Evolutionary conservation across 371 early-diverging fungal genomes (phyloP), one percentile per base, ranked within the genome.

Genomic region (Caulochytrium protostelioides): DNA sequence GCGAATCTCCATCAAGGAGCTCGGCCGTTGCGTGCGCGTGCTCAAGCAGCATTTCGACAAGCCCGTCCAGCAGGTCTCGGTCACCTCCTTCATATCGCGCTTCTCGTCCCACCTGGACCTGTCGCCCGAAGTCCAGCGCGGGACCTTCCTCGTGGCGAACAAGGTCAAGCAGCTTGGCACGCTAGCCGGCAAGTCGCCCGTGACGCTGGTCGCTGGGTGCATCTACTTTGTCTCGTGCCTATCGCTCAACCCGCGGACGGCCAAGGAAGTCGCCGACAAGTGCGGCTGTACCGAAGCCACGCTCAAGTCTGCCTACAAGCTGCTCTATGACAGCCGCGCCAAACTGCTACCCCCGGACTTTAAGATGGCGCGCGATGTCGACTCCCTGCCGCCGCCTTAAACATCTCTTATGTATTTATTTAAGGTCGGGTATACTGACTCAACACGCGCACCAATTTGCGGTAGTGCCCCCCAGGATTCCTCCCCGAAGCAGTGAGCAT

Each of bases 241-340:
- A 3, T 72, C 67, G 33, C 57, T 69, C 14, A 38, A 42, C 3
- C 66, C 65, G 5, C 73, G 75, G 35, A 52, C 70, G 0, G 74
- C 83, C 0, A 66, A 68, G 27, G 76, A 79, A 24, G 82, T 92
- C 37, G 79, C 83, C 18, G 42, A 61, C 21, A 74, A 81, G 2
- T 74, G 80, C 25, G 85, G 87, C 38, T 82, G 86, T 8, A 79
- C 83, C 25, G 86, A 87, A 43, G 74, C 79, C 2, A 89, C 94
- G 2, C 75, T 89, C 39, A 80, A 77, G 50, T 75, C 70, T 34
- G 79, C 83, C 0, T 84, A 84, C 54, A 74, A 69, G 47, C 55
- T 62, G 12, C 50, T 83, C 21, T 76, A 72, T 41, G 51, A 47
- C 13, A 68, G 72, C 44, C 62, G 68, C n/a, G 49, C 46, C 7